Percentiles rank a stretch among this genome's conserved stretches.
These are phyloP conservation scores for Pochonia chlamydosporia DNA, from an alignment of 2,329 filamentous ascomycete species.

Conservation along the genomic window DNA sequence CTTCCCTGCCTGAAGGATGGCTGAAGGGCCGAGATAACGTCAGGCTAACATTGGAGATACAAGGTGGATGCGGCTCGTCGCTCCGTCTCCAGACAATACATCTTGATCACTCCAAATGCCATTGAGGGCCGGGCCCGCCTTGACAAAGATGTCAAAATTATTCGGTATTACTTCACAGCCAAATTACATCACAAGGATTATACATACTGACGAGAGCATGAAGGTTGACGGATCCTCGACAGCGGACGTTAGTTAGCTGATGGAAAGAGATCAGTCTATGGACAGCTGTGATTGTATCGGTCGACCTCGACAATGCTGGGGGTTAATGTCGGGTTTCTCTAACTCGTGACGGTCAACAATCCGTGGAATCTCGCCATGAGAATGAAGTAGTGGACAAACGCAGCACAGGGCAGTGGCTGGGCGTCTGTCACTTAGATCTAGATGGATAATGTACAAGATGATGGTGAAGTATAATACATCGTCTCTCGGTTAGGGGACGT, in stretches of 20 bases:
- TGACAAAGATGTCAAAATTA: conserved; percentile 70
- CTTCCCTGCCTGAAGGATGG: not conserved
- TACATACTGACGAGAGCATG: not conserved
- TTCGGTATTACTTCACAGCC: conserved; percentile 44
- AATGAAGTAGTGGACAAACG: too few relatives aligned
- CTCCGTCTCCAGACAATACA: conserved; percentile 87
- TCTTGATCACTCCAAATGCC: conserved; percentile 90
- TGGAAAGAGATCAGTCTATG: conserved; percentile 2
- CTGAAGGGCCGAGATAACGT: not conserved
- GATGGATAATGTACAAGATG: not conserved
- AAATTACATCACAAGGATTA: not conserved
- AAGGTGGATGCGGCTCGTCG: conserved; percentile 78
- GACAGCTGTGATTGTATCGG: not conserved
- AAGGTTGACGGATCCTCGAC: conserved; percentile 55
- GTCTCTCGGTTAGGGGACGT: not conserved
- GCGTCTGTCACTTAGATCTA: not conserved
- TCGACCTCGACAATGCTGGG: too few relatives aligned
- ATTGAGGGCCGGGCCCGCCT: conserved; percentile 56
- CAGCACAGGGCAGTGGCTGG: too few relatives aligned
- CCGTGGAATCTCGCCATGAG: too few relatives aligned
- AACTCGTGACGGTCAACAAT: too few relatives aligned
- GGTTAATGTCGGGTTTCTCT: too few relatives aligned
- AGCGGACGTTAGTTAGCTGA: conserved; percentile 35
- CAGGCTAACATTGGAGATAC: conserved; percentile 4
- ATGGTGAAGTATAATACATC: not conserved